Base-by-base conservation (phyloP, 1,139 yeast species). In the Hyphopichia fennica region DNA sequence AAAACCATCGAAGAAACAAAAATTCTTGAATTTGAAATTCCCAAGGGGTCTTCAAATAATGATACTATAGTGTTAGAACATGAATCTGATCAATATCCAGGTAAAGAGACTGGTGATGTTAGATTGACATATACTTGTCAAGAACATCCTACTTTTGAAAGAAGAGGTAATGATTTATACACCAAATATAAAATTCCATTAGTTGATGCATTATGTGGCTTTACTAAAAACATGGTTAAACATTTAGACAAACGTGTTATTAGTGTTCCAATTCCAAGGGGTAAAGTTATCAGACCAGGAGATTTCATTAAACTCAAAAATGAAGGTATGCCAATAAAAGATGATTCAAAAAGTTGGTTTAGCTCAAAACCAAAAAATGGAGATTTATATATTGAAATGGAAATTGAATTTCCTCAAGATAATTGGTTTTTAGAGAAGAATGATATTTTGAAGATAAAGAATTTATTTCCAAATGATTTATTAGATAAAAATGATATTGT, bases 211-310 rank as follows among this genome's bases (percentile, higher is more conserved):
- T 69, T 93, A 31, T 79, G 90, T 49, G 98, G 98, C 3, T 86
- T 90, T 55, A 74, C 86, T 13, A 72, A 80, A 45, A 73, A 79
- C 10, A 70, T 90, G 8, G 67, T 86, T n/a, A 78, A 78, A 49
- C 95, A 89, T 53, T 72, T 91, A 44, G 98, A 93, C 61, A 93
- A 87, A 10, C 78, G 98, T 47, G 81, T 84, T 20, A 63, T 91
- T 20, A 73, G 75, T 41, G 63, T 87, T 28, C 66, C 81, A 3
- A 79, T 87, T 0, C 87, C 89, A 4, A 73, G 76, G 11, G 95
- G 93, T 0, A 85, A 85, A 59, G 96, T 93, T 4, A 58, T 90
- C 9, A 77, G 84, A 50, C 98, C 98, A 0, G 85, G 87, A 14
- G 87, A 87, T 47, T 76, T 71, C 45, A 63, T 93, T 31, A 75